Evolutionary conservation across 2,329 filamentous ascomycete species (phyloP), one percentile per base, ranked within the genome.

Genomic region (Aurifilum marmelostoma): DNA sequence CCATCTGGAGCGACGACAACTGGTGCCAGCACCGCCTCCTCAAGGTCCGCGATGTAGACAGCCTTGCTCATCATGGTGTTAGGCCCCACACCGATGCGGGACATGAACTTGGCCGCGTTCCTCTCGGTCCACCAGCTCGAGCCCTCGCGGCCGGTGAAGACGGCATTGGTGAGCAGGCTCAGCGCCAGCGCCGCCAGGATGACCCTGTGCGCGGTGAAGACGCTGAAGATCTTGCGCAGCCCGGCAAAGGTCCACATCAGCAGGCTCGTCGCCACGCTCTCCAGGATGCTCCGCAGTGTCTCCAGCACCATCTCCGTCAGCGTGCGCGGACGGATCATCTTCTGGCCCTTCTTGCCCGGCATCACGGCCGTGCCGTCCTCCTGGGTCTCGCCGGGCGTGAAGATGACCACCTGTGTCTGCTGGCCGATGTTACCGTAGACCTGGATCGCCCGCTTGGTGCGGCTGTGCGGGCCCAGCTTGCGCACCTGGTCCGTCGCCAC

Each of bases 51-150:
- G 67, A 97, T 80, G 77, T 96, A 97, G 34, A 99, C 88, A 11
- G 92, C 89, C 78, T 91, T 93, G 79, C 91, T 92, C 92, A 97
- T 95, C 71, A 91, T 87, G 27, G 85, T 80, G 73, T 97, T 91
- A 9, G 94, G 93, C 3, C 87, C 86, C 9, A 98, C 89, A 12
- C 95, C 95, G 18, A 98, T 81, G 16, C 90, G 85, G 43, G 84
- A 83, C 93, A 99, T 96, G 78, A 95, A 97, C 54, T 85, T 89
- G 21, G 86, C 87, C 1, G 94, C 93, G 70, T 88, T 90, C 68
- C 93, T 88, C 80, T 98, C 95, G 60, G 88, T 85, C 91, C 92
- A 97, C 94, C 94, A 98, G 1, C 87, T 84, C 74, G 89, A 88
- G 8, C 88, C 87, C 76, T 93, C 89, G 71, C 90, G 88, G 16